Base-by-base conservation (phyloP, 2,329 filamentous ascomycete genomes). In the Tolypocladium paradoxum region DNA sequence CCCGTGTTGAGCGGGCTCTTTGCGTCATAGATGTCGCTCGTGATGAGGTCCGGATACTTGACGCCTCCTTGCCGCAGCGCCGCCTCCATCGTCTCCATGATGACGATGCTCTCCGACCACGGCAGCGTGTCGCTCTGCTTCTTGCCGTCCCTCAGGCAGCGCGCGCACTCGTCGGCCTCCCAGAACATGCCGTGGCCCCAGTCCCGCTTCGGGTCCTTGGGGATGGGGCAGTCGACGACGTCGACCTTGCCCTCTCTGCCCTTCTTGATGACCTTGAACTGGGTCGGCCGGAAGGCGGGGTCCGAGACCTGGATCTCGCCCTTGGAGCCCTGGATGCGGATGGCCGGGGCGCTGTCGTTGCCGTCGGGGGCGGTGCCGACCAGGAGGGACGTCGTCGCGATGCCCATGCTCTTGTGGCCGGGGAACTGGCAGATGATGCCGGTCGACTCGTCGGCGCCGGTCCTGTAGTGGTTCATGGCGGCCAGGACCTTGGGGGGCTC, bases 171-270 rank as follows among this genome's bases (percentile, higher is more conserved):
- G 66, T 91, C 88, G 1, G 88, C 88, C 68, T 91, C 87, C 85
- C 85, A 92, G 72, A 89, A 93, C 88, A 95, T 93, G 49, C 89
- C 90, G 58, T 89, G 85, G 12, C 88, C 89, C 71, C 72, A 77
- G 58, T 64, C 59, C 29, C 74, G 70, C 58, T 70, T 72, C 27
- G 68, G 61, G 61, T 82, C 78, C 53, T 66, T 64, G 40, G 79
- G 79, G 45, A 81, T 75, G 14, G 77, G 76, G 62, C 73, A 78
- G 59, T 79, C 73, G 50, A 82, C 71, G 14, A 75, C 67, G 60
- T 81, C 76, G 31, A 74, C 65, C 43, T 73, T 70, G 49, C 73
- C 74, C 31, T 70, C 74, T 48, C 67, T 67, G 37, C 74, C 76
- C 58, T 71, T 72, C 60, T 74, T 77, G 60, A 91, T 77, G 51